Evolutionary conservation across 2,329 filamentous ascomycete species (phyloP).

Genomic region (Colletotrichum truncatum): DNA sequence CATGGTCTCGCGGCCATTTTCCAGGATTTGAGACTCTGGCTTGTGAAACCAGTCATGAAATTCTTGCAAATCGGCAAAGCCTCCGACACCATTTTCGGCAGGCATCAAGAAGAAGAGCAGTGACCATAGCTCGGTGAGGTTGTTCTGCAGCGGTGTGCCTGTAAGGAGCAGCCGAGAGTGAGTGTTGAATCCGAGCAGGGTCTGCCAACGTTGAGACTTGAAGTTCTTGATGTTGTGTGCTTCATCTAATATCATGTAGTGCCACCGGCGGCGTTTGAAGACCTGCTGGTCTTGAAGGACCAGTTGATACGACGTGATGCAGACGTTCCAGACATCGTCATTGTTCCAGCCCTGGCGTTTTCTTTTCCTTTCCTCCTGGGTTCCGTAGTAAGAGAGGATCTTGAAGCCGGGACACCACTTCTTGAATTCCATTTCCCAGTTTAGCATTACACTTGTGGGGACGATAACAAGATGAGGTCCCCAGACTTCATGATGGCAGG

Average conservation of each 20-base stretch:
- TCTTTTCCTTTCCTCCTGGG: constrained; percentile 87
- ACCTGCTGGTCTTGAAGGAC: constrained; percentile 94
- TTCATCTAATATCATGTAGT: constrained; percentile 98
- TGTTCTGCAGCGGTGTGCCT: constrained; percentile 96
- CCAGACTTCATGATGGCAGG: constrained; percentile 91
- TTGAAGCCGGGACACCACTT: constrained; percentile 99
- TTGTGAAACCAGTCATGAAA: constrained; percentile 97
- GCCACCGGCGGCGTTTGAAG: constrained; percentile 92
- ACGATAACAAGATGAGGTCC: constrained; percentile 96
- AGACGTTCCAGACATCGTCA: constrained; percentile 94
- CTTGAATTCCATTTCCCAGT: constrained; percentile 99
- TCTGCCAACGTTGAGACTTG: constrained; percentile 96
- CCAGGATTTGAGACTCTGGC: constrained; percentile 94
- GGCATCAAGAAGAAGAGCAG: constrained; percentile 97
- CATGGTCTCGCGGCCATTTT: constrained; percentile 92
- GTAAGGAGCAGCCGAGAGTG: constrained; percentile 87
- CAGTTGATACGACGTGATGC: constrained; percentile 97
- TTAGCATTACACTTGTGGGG: constrained; percentile 97
- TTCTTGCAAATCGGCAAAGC: constrained; percentile 93
- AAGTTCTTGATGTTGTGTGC: constrained; percentile 99
- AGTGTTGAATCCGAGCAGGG: constrained; percentile 92
- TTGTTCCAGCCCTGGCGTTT: constrained; percentile 95
- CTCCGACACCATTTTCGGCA: constrained; percentile 84
- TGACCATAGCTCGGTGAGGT: constrained; percentile 96
- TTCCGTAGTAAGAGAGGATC: constrained; percentile 96